Conservation (phyloP, 1,284 basidiomycete species). For the Papiliotrema flavescens region DNA sequence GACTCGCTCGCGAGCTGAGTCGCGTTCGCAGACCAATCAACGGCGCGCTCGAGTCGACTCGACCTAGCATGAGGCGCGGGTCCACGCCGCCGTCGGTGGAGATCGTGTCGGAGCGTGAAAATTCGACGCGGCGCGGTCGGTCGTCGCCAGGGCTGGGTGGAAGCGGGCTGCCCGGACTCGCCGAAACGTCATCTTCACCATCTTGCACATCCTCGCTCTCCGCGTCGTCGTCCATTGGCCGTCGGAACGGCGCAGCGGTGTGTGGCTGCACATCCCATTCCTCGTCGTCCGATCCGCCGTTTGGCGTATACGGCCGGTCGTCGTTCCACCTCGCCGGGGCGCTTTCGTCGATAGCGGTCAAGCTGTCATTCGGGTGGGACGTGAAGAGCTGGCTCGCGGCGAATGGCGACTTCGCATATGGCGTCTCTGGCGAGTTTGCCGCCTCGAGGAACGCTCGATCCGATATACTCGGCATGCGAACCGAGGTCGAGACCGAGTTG, state of each 20-base stretch:
- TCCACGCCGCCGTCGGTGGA: slow-evolving; percentile 31
- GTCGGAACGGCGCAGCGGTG: slow-evolving; percentile 70
- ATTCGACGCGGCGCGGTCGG: slow-evolving; percentile 19
- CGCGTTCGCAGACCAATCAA: slow-evolving; percentile 33
- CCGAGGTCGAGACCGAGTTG: slow-evolving; percentile 35
- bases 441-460: slow-evolving; percentile 42
- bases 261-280: slow-evolving; percentile 51
- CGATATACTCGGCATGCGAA: slow-evolving; percentile 27
- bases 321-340: slow-evolving; percentile 29
- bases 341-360: slow-evolving; percentile 44
- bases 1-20: slow-evolving; percentile 35
- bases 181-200: background rate
- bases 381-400: slow-evolving; percentile 78
- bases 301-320: slow-evolving; percentile 35
- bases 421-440: slow-evolving; percentile 38
- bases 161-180: background rate
- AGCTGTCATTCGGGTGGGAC: slow-evolving; percentile 37
- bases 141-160: background rate
- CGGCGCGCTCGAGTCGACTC: slow-evolving; percentile 25
- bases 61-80: slow-evolving; percentile 14
- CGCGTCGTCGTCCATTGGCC: slow-evolving; percentile 61
- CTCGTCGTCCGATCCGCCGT: slow-evolving; percentile 42
- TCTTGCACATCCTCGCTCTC: slow-evolving; percentile 15
- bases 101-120: slow-evolving; percentile 39
- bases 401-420: slow-evolving; percentile 69